Conservation (phyloP, 345 rosid species). For the Lenwebbia sp. region DNA sequence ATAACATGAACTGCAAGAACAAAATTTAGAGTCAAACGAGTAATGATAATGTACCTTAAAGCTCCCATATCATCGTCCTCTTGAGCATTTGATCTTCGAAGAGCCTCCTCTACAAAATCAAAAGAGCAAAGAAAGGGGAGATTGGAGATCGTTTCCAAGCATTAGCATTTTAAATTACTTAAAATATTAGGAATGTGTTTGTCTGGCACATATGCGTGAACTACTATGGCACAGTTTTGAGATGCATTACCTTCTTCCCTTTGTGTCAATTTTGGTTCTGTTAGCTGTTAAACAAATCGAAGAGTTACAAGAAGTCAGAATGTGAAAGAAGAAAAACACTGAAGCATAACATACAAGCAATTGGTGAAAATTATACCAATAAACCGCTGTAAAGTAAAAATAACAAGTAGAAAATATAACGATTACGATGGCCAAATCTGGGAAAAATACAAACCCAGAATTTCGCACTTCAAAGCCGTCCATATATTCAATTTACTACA, state of each 20-base stretch:
- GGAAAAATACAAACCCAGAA: neutral
- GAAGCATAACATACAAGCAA: neutral
- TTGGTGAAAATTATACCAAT: neutral
- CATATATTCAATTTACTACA: neutral
- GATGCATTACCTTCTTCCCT: constrained; percentile 71
- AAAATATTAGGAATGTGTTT: neutral
- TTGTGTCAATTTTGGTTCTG: constrained; percentile 62
- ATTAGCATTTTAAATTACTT: neutral
- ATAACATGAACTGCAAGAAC: neutral
- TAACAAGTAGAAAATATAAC: neutral
- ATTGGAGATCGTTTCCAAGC: neutral
- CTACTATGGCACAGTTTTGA: neutral
- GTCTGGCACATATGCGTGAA: neutral
- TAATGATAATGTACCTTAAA: constrained; percentile 44
- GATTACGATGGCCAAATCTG: neutral
- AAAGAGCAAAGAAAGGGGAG: neutral
- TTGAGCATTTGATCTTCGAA: constrained; percentile 56
- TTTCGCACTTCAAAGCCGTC: neutral
- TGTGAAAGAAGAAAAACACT: constrained; percentile 2
- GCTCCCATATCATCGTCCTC: constrained; percentile 49
- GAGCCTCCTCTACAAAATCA: constrained; percentile 55
- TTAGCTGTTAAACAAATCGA: constrained; percentile 32
- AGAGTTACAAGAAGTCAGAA: neutral
- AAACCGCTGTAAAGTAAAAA: neutral
- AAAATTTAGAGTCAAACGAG: neutral